phyloP scores from a whole-genome alignment of 2,329 filamentous ascomycete species.

The Magnaporthiopsis incrustans region DNA sequence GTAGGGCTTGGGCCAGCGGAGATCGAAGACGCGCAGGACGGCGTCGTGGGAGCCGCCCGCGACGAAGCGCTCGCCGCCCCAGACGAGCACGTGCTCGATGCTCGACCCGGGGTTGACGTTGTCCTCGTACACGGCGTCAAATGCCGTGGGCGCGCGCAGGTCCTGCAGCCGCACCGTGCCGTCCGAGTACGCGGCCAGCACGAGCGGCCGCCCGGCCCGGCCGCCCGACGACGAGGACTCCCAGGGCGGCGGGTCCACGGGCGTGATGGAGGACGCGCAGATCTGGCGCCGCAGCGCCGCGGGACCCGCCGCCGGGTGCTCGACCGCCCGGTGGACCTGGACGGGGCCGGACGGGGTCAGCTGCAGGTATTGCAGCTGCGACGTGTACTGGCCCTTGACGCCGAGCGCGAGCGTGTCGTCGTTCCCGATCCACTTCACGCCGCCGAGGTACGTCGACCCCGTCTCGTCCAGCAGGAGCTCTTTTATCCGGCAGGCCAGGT shows the following conservation, averaged over 20 bases:
- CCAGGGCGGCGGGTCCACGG: not conserved
- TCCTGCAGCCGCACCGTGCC: constrained; percentile 42
- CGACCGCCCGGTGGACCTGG: constrained; percentile 13
- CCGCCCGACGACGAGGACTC: not conserved
- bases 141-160: constrained; percentile 36
- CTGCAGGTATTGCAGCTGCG: constrained; percentile 38
- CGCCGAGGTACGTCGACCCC: not conserved
- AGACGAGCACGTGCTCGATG: constrained; percentile 39
- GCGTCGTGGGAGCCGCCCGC: constrained; percentile 36
- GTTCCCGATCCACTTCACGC: constrained; percentile 36
- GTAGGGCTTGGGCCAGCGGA: constrained; percentile 40
- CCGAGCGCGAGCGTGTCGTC: constrained; percentile 37
- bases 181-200: constrained; percentile 46
- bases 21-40: constrained; percentile 44
- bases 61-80: constrained; percentile 43
- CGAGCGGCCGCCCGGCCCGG: constrained; percentile 16
- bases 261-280: constrained; percentile 1
- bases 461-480: constrained; percentile 1
- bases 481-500: not conserved
- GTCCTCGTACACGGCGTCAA: constrained; percentile 44
- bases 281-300: constrained; percentile 17
- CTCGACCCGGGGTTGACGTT: constrained; percentile 39
- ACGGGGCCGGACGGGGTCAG: constrained; percentile 37
- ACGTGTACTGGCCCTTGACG: constrained; percentile 27
- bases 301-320: not conserved